Evolutionary conservation across 768 basidiomycete species (phyloP), one percentile per base, ranked within the genome.

Genomic region (Mycena pura): DNA sequence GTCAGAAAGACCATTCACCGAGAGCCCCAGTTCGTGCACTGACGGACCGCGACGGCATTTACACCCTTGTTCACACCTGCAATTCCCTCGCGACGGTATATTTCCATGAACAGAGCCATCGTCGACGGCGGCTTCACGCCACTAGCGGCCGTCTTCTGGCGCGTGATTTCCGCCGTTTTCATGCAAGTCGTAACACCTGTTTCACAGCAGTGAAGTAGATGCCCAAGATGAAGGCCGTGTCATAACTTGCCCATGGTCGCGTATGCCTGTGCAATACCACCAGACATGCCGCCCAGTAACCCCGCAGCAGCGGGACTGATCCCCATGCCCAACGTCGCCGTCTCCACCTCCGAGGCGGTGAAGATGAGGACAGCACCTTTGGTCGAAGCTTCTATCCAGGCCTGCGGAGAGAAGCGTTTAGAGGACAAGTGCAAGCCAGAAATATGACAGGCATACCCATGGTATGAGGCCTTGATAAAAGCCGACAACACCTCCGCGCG

Each of bases 381-480:
- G 0, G 97, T 99, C 5, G 96, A 97, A 10, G 97, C 97, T 75
- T 99, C 97, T 69, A 99, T 96, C 97, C 97, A 99, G 34, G 97
- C 97, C 95, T 97, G 64, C 14, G 15, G 43, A 47, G 46, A 38
- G 31, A 51, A 29, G 43, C 54, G 50, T 62, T 38, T 53, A 14
- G 19, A 45, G 50, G 45, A 57, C 47, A 43, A 38, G 60, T 1
- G 25, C 29, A 15, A 57, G 40, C 27, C 17, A 27, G 21, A 31
- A 38, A 49, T 54, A 50, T 25, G 28, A 55, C 21, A 27, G 34
- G 22, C 43, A 58, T 69, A 95, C 95, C 96, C 97, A 99, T 71
- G 97, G 97, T 72, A 99, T 99, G 62, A 99, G 86, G 66, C 97
- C 97, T 77, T 99, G 97, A 79, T 93, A 99, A 81, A 96, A 95